These are phyloP conservation scores for Eimeria necatrix DNA, from an alignment of 169 alveolate genomes.

Conservation along the genomic window DNA sequence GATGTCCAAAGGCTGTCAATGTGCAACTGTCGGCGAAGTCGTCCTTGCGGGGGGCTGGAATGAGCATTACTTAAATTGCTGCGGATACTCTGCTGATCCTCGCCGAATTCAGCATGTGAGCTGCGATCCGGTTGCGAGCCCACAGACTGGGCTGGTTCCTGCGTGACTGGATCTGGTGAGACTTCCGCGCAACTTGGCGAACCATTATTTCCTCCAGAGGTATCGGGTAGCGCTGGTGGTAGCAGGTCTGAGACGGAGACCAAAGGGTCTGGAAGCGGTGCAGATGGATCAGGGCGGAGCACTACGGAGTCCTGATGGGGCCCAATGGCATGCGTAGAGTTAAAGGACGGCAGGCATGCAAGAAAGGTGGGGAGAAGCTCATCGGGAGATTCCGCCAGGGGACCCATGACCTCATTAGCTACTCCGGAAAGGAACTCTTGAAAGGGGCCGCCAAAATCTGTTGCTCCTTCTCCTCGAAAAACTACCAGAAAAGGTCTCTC, in stretches of 20 bases:
- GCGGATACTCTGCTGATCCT: neutral
- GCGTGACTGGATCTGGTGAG: neutral
- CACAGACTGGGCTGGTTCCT: neutral
- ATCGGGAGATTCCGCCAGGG: constrained; percentile 81
- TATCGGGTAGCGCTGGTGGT: neutral
- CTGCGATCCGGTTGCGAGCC: neutral
- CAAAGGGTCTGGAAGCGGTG: constrained; percentile 67
- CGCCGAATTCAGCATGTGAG: neutral
- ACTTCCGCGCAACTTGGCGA: neutral
- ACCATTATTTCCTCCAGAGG: neutral
- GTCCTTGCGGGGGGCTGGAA: neutral
- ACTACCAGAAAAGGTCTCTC: constrained; percentile 95
- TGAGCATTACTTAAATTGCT: neutral
- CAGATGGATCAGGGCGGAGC: constrained; percentile 78
- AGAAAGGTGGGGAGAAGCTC: constrained; percentile 82
- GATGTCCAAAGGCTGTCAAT: constrained; percentile 50
- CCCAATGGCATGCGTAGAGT: constrained; percentile 92
- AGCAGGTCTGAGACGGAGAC: constrained; percentile 41
- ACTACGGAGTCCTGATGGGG: constrained; percentile 93
- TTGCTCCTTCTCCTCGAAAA: constrained; percentile 95
- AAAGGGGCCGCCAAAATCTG: constrained; percentile 96
- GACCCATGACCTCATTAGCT: constrained; percentile 93
- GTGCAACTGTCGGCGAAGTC: constrained; percentile 20
- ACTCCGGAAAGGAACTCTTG: constrained; percentile 93
- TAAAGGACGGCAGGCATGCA: constrained; percentile 90